These are phyloP conservation scores for Combretum micranthum DNA, from an alignment of 345 rosid genomes.

Conservation along the genomic window DNA sequence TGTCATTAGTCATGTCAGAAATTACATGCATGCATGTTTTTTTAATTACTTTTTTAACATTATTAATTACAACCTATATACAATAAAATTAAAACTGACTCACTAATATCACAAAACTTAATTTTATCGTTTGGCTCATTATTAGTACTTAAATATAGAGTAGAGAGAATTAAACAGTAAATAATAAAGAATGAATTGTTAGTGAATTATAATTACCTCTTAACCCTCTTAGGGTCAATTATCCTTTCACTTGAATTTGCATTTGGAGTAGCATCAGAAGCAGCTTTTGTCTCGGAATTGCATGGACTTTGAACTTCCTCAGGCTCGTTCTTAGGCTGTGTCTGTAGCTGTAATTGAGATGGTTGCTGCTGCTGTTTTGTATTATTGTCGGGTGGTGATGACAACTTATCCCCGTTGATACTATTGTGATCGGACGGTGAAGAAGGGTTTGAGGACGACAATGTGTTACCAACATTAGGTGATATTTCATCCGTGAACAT, in stretches of 20 bases:
- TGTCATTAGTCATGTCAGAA: too few species aligned
- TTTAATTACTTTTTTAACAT: too few species aligned
- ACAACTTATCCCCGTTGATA: constrained; percentile 46
- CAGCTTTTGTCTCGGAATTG: constrained; percentile 12
- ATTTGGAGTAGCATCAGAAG: constrained; percentile 10
- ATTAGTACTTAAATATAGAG: too few species aligned
- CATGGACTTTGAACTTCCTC: constrained; percentile 60
- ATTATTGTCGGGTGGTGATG: constrained; percentile 13
- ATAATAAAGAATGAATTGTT: neutral
- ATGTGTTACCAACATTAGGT: constrained; percentile 29
- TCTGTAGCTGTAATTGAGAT: constrained; percentile 1
- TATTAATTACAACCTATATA: too few species aligned
- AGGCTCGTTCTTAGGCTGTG: constrained; percentile 22
- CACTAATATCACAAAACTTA: too few species aligned
- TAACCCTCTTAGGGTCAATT: constrained; percentile 78
- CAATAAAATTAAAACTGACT: too few species aligned
- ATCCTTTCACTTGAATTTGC: constrained; percentile 31
- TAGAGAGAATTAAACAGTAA: neutral
- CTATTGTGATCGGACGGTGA: constrained; percentile 80
- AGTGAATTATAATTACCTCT: constrained; percentile 41
- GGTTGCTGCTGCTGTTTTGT: constrained; percentile 11
- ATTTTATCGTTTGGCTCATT: too few species aligned
- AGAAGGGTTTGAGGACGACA: constrained; percentile 55
- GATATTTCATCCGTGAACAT: constrained; percentile 62
- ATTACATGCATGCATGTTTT: constrained; percentile 2